Conservation (phyloP, 2,329 filamentous ascomycete species). For the Aulographum hederae region DNA sequence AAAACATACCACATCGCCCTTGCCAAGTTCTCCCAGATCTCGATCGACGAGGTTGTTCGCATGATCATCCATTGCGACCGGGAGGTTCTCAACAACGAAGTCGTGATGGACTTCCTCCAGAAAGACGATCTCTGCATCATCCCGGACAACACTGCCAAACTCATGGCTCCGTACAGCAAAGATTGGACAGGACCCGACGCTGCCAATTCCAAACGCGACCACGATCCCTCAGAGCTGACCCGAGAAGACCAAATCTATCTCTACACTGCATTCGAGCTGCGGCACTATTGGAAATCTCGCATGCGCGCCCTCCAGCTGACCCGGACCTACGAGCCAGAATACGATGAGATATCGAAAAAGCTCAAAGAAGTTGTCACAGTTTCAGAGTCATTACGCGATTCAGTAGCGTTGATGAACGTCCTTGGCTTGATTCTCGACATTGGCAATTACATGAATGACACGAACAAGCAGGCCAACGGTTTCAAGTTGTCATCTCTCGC, state of each 20-base stretch:
- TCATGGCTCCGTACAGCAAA: constrained; percentile 87
- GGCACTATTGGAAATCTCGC: constrained; percentile 96
- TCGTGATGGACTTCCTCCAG: constrained; percentile 93
- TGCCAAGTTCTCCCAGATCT: constrained; percentile 74
- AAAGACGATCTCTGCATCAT: constrained; percentile 86
- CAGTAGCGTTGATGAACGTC: constrained; percentile 87
- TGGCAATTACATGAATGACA: constrained; percentile 99
- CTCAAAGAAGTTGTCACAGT: constrained; percentile 72
- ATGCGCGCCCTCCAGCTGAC: constrained; percentile 83
- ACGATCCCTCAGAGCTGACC: constrained; percentile 75
- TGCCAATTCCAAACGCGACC: constrained; percentile 57
- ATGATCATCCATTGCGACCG: constrained; percentile 93
- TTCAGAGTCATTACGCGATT: constrained; percentile 78
- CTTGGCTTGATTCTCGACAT: constrained; percentile 92
- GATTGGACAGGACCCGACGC: constrained; percentile 90
- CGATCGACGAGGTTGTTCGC: constrained; percentile 69
- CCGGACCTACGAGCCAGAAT: constrained; percentile 68
- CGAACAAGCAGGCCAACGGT: constrained; percentile 91
- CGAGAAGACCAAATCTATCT: constrained; percentile 92
- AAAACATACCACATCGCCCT: constrained; percentile 87
- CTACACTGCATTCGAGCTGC: constrained; percentile 80
- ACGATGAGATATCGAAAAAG: constrained; percentile 77
- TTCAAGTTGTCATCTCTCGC: constrained; percentile 96
- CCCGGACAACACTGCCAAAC: constrained; percentile 74
- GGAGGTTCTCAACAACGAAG: constrained; percentile 71